Base-by-base conservation (phyloP, 2,329 filamentous ascomycete species). In the Alternaria incomplexa region DNA sequence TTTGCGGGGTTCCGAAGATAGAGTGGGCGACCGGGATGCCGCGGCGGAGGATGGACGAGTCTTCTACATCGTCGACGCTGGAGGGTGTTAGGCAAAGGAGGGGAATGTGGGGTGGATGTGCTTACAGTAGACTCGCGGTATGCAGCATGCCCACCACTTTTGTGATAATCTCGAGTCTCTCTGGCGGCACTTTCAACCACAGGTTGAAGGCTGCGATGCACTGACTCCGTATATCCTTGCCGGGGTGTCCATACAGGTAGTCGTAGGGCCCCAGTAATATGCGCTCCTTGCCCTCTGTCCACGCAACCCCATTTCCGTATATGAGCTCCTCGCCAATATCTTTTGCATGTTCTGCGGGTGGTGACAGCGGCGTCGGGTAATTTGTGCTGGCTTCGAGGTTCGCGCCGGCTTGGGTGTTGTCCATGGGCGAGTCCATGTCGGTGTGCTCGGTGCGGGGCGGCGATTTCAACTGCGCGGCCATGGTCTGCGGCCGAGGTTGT, bases 1-100 rank as follows among this genome's bases (percentile, higher is more conserved):
- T 96, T 80, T 97, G 93, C 6, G 93, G 89, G 4, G 91, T 89
- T 65, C 93, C 93, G 75, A 94, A 97, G 71, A 97, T 93, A 77
- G 85, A 88, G 81, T 97, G 92, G 4, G 93, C 91, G 20, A 95
- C 93, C 12, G 93, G 93, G 43, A 92, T 85, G 45, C 93, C 93
- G 44, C 93, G 87, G 44, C 93, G 90, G 26, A 96, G 85, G 65
- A 89, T 81, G 3, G 91, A 93, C 45, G 87, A 89, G 81, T 97
- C 93, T 82, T 97, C 92, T 7, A 97, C 93, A 78, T 97, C 93
- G 80, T 97, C 93, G 60, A 96, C 88, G 23, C 73, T 75, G 56
- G 28, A 9, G 6, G 13, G 7, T 1, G 25, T 56, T 56, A 46
- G 22, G 32, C 22, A 36, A 12, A 22, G 23, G 11, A n/a, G 17